These are phyloP conservation scores for Candolleomyces aberdarensis DNA, from an alignment of 768 basidiomycete genomes.

Conservation along the genomic window DNA sequence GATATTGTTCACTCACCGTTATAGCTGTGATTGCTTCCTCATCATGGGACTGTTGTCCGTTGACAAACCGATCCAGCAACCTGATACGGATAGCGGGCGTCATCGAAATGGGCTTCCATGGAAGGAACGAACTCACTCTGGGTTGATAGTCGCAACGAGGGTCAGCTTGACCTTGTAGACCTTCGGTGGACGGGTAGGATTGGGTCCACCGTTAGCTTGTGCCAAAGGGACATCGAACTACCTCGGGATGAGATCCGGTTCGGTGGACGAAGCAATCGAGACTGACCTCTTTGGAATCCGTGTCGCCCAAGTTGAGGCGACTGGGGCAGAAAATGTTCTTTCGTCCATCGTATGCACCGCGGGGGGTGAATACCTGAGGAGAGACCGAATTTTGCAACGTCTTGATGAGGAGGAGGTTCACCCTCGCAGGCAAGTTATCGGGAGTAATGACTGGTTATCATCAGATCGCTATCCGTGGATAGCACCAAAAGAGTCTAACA, in stretches of 20 bases:
- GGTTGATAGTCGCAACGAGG: conserved; percentile 41
- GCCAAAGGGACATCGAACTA: conserved; percentile 63
- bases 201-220: conserved; percentile 31
- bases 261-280: background rate
- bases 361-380: conserved; percentile 66
- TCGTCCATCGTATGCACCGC: conserved; percentile 72
- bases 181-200: conserved; percentile 47
- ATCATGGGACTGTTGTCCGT: conserved; percentile 63
- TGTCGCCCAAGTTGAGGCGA: conserved; percentile 53
- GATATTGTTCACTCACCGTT: conserved; percentile 40
- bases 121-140: conserved; percentile 19
- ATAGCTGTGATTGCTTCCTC: conserved; percentile 60
- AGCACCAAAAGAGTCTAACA: conserved; percentile 14
- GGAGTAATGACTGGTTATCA: conserved; percentile 50
- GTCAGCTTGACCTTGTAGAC: conserved; percentile 63
- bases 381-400: conserved; percentile 52
- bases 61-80: conserved; percentile 57
- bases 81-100: conserved; percentile 29
- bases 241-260: background rate
- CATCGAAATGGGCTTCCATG: background rate
- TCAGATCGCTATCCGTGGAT: background rate
- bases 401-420: conserved; percentile 69
- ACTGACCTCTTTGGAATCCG: conserved; percentile 46
- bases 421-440: conserved; percentile 61
- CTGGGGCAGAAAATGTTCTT: conserved; percentile 68